These are phyloP conservation scores for Scheffersomyces illinoinensis DNA, from an alignment of 1,139 yeast species.

Conservation along the genomic window DNA sequence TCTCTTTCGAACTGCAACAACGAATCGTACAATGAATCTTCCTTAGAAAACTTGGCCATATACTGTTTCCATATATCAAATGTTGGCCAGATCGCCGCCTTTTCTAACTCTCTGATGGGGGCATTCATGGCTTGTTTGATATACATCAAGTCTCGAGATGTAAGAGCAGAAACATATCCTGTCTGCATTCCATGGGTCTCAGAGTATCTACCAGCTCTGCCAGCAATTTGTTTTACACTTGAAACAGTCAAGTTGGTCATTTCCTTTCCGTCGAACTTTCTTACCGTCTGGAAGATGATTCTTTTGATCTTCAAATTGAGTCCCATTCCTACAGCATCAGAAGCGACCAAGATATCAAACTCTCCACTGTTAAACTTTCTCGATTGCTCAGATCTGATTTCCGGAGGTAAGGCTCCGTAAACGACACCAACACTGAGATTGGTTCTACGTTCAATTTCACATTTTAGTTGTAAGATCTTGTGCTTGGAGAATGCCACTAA, in stretches of 20 bases:
- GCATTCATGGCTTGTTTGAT: constrained; percentile 47
- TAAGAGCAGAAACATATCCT: constrained; percentile 65
- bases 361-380: constrained; percentile 70
- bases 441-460: constrained; percentile 62
- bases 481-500: constrained; percentile 82
- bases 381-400: constrained; percentile 86
- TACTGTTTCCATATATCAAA: constrained; percentile 60
- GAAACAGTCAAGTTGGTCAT: constrained; percentile 55
- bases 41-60: constrained; percentile 53
- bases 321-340: constrained; percentile 99
- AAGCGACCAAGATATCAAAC: constrained; percentile 81
- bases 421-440: constrained; percentile 79
- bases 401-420: constrained; percentile 96
- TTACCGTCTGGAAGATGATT: constrained; percentile 66
- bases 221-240: constrained; percentile 88
- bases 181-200: constrained; percentile 38
- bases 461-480: constrained; percentile 64
- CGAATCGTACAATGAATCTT: constrained; percentile 45
- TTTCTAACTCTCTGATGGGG: constrained; percentile 46
- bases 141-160: constrained; percentile 39
- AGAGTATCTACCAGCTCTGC: constrained; percentile 87
- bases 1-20: constrained; percentile 50
- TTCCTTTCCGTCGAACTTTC: constrained; percentile 70
- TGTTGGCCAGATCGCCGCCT: constrained; percentile 74
- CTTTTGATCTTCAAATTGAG: constrained; percentile 80